Base-by-base conservation (phyloP, 805 yeast species). In the Cyberlindnera meyerae region DNA sequence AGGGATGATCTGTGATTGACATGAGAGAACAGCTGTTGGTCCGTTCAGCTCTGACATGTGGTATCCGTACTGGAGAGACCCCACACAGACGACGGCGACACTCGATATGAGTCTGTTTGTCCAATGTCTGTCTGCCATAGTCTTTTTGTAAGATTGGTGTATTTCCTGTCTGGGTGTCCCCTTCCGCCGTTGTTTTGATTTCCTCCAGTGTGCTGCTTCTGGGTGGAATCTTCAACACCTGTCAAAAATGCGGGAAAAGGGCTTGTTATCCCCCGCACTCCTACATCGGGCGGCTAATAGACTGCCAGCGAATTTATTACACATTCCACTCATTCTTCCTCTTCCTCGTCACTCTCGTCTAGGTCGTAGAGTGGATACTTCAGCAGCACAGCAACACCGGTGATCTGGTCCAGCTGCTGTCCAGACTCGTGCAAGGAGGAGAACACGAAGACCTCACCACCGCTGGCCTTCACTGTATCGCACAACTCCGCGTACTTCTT, bases 11-110 rank as follows among this genome's bases (percentile, higher is more conserved):
- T 46, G 37, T 16, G 49, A 52, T 16, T 57, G 58, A 53, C 95
- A 86, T 9, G 84, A 71, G 32, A 87, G 66, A 22, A 75, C 73
- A 11, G 73, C 70, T 39, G 82, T 83, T 0, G 97, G 96, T 6
- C 96, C 95, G 61, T 90, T 90, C 56, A 90, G 69, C 58, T 89
- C 97, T 1, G 96, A 82, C 82, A 90, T 80, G 57, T 93, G 97
- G 58, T 84, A 87, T 1, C 98, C 98, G 58, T 82, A 93, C 58
- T 88, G 97, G 11, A 89, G 65, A 2, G 95, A 76, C 2, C 89
- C 88, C 17, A 87, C 53, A 47, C 94, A 83, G 6, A 80, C 77
- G 11, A 83, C 75, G 1, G 70, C 53, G 2, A 75, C 73, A 3
- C 77, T 60, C 8, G 60, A 37, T 2, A 77, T 39, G 32, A 80